Conservation (phyloP, 352 stramenopile genomes). For the Thraustochytrium sp. region DNA sequence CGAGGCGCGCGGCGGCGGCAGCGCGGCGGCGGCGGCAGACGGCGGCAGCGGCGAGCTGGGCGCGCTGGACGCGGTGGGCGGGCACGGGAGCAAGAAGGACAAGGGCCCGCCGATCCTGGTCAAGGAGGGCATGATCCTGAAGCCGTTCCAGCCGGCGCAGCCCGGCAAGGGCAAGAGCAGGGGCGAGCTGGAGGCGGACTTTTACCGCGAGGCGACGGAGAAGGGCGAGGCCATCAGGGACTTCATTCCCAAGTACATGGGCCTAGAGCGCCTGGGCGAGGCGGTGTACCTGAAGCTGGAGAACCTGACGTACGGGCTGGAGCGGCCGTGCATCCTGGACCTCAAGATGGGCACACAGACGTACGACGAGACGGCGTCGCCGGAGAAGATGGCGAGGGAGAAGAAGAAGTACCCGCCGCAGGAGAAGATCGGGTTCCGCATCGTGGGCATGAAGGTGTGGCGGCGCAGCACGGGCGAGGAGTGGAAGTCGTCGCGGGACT, state of each 20-base stretch:
- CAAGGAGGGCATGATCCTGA: slow-evolving; percentile 64
- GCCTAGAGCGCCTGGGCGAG: slow-evolving; percentile 54
- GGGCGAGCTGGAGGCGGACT: slow-evolving; percentile 64
- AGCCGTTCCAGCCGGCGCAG: slow-evolving; percentile 61
- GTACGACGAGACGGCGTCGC: slow-evolving; percentile 77
- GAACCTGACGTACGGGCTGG: slow-evolving; percentile 73
- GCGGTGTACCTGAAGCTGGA: slow-evolving; percentile 71
- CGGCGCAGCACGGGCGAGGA: slow-evolving; percentile 52
- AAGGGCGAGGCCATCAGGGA: slow-evolving; percentile 49
- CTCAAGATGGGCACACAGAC: slow-evolving; percentile 90
- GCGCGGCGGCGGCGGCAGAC: too few relatives aligned
- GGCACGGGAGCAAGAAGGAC: slow-evolving; percentile 39
- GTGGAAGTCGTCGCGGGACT: slow-evolving; percentile 62
- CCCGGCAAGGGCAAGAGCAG: slow-evolving; percentile 61
- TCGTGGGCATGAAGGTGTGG: slow-evolving; percentile 86
- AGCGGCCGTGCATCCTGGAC: slow-evolving; percentile 86
- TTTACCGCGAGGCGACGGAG: slow-evolving; percentile 67
- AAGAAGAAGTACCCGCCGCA: slow-evolving; percentile 85
- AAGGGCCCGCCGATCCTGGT: slow-evolving; percentile 46
- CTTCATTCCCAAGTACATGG: slow-evolving; percentile 65
- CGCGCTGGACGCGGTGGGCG: slow-evolving; percentile 16
- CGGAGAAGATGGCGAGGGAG: slow-evolving; percentile 81
- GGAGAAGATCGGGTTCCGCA: slow-evolving; percentile 77
- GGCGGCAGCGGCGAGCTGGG: neutral
- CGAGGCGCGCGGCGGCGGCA: too few relatives aligned